Conservation (phyloP, 1,284 basidiomycete species). For the Mrakiaceae sp. region DNA sequence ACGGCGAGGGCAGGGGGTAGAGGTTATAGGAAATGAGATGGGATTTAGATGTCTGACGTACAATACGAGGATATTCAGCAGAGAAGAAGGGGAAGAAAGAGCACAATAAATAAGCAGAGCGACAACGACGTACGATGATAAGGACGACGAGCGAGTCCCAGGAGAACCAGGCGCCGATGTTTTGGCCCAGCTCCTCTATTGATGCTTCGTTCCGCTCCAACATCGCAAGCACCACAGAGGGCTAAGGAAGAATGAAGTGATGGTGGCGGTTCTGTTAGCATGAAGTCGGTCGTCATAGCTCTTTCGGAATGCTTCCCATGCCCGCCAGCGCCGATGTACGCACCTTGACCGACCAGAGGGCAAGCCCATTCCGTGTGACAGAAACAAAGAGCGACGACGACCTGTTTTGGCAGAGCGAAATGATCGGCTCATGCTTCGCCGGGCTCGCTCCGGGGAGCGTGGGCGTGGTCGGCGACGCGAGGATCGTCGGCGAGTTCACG, state of each 20-base stretch:
- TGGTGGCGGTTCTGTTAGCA: not conserved
- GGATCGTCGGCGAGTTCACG: not conserved
- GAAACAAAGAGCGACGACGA: slow-evolving; percentile 50
- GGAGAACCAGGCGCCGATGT: slow-evolving; percentile 61
- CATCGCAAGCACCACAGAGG: slow-evolving; percentile 61
- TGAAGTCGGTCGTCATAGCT: not conserved
- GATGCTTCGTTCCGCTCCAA: slow-evolving; percentile 63
- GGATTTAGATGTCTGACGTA: slow-evolving; percentile 55
- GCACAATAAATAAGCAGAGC: not conserved
- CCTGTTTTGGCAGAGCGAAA: not conserved
- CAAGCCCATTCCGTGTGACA: slow-evolving; percentile 52
- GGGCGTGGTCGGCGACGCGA: not conserved
- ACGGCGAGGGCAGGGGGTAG: slow-evolving; percentile 45
- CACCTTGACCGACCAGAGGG: slow-evolving; percentile 75
- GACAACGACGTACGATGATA: slow-evolving; percentile 46
- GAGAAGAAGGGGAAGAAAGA: slow-evolving; percentile 14
- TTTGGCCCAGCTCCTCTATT: slow-evolving; percentile 68
- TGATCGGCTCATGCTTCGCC: not conserved
- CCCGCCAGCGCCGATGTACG: slow-evolving; percentile 27
- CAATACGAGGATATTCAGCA: not conserved
- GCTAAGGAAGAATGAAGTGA: slow-evolving; percentile 40
- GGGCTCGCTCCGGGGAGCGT: not conserved
- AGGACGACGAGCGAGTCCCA: slow-evolving; percentile 64
- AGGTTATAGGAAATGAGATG: slow-evolving; percentile 66
- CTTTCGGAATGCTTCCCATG: not conserved